Percentiles rank a stretch among this genome's conserved stretches.
Evolutionary conservation across 2,329 filamentous ascomycete genomes (phyloP).

Genomic region (Dactylonectria estremocensis): DNA sequence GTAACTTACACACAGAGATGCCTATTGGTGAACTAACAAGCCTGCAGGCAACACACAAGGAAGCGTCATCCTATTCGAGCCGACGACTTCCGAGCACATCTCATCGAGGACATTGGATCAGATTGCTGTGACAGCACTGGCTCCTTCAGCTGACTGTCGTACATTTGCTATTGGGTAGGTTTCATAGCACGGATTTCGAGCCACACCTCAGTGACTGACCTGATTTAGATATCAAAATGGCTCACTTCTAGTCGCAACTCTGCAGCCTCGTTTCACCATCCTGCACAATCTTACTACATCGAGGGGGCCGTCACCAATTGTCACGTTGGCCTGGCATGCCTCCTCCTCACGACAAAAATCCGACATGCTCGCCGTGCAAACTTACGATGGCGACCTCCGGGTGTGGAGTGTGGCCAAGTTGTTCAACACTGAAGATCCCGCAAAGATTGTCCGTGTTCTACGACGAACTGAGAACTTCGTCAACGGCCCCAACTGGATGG

Average conservation of each 20-base stretch:
- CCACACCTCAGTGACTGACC: constrained; percentile 26
- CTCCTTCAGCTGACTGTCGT: constrained; percentile 89
- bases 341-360: constrained; percentile 97
- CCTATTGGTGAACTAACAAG: constrained; percentile 33
- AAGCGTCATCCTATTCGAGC: constrained; percentile 95
- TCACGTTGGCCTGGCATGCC: constrained; percentile 93
- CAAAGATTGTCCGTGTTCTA: constrained; percentile 90
- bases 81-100: constrained; percentile 91
- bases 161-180: constrained; percentile 95
- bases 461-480: constrained; percentile 83
- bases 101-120: constrained; percentile 91
- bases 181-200: not conserved
- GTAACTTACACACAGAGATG: constrained; percentile 46
- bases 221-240: constrained; percentile 88
- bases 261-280: constrained; percentile 94
- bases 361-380: constrained; percentile 96
- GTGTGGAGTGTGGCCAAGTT: constrained; percentile 97
- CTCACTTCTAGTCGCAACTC: constrained; percentile 88
- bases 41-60: constrained; percentile 87
- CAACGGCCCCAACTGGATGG: constrained; percentile 92
- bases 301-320: constrained; percentile 87
- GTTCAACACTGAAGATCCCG: constrained; percentile 78
- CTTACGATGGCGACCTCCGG: constrained; percentile 89
- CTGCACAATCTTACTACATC: constrained; percentile 92
- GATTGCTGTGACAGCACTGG: constrained; percentile 94